Conservation (phyloP, 371 early-diverging fungal genomes). For the Lichtheimia ornata region DNA sequence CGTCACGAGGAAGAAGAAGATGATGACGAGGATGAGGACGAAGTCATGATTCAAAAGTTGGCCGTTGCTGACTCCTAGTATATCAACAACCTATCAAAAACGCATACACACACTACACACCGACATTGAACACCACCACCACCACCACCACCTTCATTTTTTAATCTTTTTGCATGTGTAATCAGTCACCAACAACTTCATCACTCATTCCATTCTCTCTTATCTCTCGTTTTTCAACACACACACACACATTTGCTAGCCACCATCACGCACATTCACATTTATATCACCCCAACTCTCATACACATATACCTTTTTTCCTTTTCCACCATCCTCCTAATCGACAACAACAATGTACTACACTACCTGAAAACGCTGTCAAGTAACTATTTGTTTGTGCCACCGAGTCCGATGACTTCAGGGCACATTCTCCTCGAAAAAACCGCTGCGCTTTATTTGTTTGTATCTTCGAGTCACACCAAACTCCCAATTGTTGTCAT, state of each 20-base stretch:
- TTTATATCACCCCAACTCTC: background rate
- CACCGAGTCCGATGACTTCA: no score
- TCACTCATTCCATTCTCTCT: background rate
- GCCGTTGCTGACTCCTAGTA: slow-evolving; percentile 16
- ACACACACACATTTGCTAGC: no score
- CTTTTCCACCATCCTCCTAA: no score
- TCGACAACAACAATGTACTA: no score
- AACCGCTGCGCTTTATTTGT: no score
- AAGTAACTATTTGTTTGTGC: no score
- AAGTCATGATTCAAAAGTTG: slow-evolving; percentile 15
- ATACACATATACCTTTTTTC: no score
- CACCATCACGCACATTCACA: slow-evolving; percentile 1
- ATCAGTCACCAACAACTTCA: background rate
- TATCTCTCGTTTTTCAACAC: background rate
- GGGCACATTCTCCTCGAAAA: no score
- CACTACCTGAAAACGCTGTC: no score
- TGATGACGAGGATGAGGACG: slow-evolving; percentile 22
- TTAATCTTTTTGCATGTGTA: slow-evolving; percentile 11
- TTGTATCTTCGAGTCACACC: no score
- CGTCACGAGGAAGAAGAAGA: slow-evolving; percentile 22
- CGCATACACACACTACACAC: background rate
- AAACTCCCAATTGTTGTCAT: no score
- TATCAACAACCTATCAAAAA: background rate
- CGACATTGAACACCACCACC: background rate
- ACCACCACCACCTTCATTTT: slow-evolving; percentile 1